A percentile compares a stretch with the other conserved stretches of the same genome.
Conservation (phyloP, 208 protist genomes). For the Leishmania guyanensis region DNA sequence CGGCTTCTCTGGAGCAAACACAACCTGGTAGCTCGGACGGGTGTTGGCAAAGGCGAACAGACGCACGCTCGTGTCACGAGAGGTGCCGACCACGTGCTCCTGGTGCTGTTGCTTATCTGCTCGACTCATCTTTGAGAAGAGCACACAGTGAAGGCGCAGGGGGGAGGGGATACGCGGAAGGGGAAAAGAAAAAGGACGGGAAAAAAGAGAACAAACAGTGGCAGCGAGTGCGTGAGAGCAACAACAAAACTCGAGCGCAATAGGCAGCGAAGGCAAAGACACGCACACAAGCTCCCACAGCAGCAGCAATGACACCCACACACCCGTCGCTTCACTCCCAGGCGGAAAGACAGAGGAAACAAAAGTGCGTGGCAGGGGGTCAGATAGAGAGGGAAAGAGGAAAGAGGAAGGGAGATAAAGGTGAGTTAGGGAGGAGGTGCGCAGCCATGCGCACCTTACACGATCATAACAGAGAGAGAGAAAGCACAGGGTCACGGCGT, state of each 20-base stretch:
- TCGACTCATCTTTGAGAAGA: slow-evolving; percentile 50
- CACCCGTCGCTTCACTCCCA: neutral
- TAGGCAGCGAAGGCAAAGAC: neutral
- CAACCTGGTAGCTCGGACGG: slow-evolving; percentile 56
- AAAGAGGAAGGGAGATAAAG: neutral
- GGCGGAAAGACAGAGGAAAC: neutral
- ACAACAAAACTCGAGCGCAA: neutral
- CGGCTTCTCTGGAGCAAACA: slow-evolving; percentile 75
- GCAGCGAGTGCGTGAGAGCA: neutral
- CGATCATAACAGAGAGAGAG: neutral
- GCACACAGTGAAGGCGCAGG: neutral
- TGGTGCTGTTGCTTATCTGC: slow-evolving; percentile 71
- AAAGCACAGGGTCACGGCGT: neutral
- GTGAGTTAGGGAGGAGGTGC: neutral
- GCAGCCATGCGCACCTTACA: neutral
- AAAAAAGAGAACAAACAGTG: neutral
- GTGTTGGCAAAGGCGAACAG: slow-evolving; percentile 84
- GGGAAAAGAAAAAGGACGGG: slow-evolving; percentile 5
- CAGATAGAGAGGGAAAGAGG: neutral
- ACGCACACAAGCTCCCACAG: neutral
- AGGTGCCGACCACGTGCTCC: slow-evolving; percentile 60
- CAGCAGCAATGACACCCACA: neutral
- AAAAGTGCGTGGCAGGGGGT: neutral
- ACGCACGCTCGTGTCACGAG: slow-evolving; percentile 55
- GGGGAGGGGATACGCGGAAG: neutral